Evolutionary conservation across 352 stramenopile genomes (phyloP).

Genomic region (Phytophthora tubulina): DNA sequence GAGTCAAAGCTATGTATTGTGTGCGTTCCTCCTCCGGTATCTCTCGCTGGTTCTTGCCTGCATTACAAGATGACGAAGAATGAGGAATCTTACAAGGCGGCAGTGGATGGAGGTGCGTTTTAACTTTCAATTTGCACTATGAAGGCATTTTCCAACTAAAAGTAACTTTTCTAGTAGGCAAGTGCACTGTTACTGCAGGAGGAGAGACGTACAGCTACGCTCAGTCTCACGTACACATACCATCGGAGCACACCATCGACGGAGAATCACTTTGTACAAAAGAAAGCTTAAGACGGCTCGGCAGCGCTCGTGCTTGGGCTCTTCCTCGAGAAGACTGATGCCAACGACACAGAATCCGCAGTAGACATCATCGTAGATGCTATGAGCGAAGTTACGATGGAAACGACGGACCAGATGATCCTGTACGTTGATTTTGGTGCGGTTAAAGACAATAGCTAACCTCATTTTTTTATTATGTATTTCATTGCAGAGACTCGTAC

Average conservation of each 20-base stretch:
- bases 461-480: neutral
- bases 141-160: too few species aligned
- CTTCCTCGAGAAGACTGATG: conserved; percentile 32
- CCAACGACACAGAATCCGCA: conserved; percentile 11
- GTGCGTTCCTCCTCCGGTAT: conserved; percentile 34
- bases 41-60: conserved; percentile 40
- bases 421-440: conserved; percentile 34
- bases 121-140: too few species aligned
- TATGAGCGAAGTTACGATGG: conserved; percentile 25
- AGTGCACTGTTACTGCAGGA: conserved; percentile 47
- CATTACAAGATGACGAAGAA: conserved; percentile 35
- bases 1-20: conserved; percentile 45
- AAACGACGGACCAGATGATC: conserved; percentile 33
- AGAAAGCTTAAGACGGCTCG: conserved; percentile 29
- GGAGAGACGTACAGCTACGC: conserved; percentile 35
- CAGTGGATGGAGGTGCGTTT: conserved; percentile 26
- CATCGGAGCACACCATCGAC: conserved; percentile 52
- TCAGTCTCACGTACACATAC: conserved; percentile 52
- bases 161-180: conserved; percentile 6
- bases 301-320: conserved; percentile 45
- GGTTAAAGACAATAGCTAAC: neutral
- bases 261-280: conserved; percentile 59
- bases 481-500: neutral
- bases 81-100: conserved; percentile 38
- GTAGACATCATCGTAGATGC: conserved; percentile 48